Conservation (phyloP, 108 stramenopile genomes). For the Cylindrotheca fusiformis region DNA sequence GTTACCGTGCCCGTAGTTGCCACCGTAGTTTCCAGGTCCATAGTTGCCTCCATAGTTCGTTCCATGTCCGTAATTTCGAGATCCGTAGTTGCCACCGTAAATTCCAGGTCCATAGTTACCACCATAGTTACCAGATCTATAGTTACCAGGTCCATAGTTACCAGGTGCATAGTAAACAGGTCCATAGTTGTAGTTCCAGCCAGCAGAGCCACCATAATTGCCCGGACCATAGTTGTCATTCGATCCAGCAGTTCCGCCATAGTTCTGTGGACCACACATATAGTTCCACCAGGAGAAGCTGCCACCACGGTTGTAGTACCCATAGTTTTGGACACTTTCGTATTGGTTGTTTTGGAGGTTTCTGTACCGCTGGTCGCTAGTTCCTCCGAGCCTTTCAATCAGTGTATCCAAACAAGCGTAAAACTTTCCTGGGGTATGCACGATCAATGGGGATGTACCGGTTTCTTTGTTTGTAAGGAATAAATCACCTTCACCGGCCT, state of each 20-base stretch:
- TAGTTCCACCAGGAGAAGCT: not conserved
- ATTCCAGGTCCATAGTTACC: constrained; percentile 8
- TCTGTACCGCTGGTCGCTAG: constrained; percentile 12
- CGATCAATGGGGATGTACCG: constrained; percentile 12
- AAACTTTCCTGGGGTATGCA: constrained; percentile 18
- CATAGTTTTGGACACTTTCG: not conserved
- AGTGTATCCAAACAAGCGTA: constrained; percentile 20
- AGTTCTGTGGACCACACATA: not conserved
- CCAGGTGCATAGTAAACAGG: not conserved
- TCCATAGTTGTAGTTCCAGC: not conserved
- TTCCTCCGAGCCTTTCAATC: constrained; percentile 17
- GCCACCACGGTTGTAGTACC: not conserved
- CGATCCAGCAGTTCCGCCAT: not conserved
- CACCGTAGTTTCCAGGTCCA: not conserved
- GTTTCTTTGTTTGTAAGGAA: not conserved
- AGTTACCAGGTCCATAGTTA: not conserved
- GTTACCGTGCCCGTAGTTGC: not conserved
- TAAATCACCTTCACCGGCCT: not conserved
- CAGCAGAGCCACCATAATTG: not conserved
- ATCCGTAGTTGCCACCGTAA: not conserved
- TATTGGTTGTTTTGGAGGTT: not conserved
- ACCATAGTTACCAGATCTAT: not conserved
- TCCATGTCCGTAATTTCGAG: not conserved
- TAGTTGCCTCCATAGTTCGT: constrained; percentile 1
- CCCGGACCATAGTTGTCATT: constrained; percentile 6